Conservation (phyloP, 1,284 basidiomycete species). For the Pyrrhoderma noxium region DNA sequence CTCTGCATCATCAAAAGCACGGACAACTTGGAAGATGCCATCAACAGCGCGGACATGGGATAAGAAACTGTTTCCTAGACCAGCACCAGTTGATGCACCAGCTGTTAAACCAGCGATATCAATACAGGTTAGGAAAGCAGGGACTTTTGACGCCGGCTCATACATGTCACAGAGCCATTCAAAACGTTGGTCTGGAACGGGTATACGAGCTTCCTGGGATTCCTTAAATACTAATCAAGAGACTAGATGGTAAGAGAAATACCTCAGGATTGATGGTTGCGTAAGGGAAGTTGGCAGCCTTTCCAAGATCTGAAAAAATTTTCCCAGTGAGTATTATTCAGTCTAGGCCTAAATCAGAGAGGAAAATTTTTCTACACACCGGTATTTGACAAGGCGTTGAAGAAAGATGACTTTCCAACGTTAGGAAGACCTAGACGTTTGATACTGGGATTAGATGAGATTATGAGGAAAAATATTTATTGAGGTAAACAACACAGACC, state of each 20-base stretch:
- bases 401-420: constrained; percentile 91
- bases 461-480: constrained; percentile 7
- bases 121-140: constrained; percentile 95
- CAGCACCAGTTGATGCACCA: constrained; percentile 95
- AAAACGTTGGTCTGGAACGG: constrained; percentile 94
- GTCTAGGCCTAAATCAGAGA: no score
- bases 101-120: constrained; percentile 98
- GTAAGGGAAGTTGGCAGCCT: constrained; percentile 98
- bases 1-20: constrained; percentile 97
- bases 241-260: constrained; percentile 13
- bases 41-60: constrained; percentile 98
- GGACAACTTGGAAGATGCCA: constrained; percentile 98
- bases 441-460: constrained; percentile 17
- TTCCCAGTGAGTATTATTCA: no score
- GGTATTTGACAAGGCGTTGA: constrained; percentile 92
- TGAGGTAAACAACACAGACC: constrained; percentile 45
- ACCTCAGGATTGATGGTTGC: constrained; percentile 89
- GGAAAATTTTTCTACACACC: no score
- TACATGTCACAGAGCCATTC: constrained; percentile 90
- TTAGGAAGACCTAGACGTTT: constrained; percentile 71
- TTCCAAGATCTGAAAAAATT: constrained; percentile 96
- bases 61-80: constrained; percentile 96
- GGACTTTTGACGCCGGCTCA: constrained; percentile 85
- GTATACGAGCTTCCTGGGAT: constrained; percentile 77
- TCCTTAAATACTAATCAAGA: not conserved